Percentiles rank a stretch among this genome's conserved stretches.
Evolutionary conservation across 495 filamentous ascomycete genomes (phyloP).

Genomic region (Penicillium flavigenum): DNA sequence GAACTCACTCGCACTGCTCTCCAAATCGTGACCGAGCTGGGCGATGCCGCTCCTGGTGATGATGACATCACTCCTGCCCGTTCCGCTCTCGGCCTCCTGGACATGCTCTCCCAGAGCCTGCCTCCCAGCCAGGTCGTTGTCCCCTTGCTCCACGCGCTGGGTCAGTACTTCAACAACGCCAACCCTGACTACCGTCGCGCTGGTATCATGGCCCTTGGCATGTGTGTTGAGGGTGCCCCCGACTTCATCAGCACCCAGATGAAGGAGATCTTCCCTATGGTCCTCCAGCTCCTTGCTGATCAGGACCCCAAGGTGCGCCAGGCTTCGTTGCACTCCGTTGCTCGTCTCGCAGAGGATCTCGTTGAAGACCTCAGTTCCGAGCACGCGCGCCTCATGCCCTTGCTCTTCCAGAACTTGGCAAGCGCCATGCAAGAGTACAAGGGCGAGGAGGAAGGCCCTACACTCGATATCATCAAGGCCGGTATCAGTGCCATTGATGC

Average conservation of each 20-base stretch:
- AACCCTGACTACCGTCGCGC: slow-evolving; percentile 81
- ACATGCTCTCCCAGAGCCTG: slow-evolving; percentile 80
- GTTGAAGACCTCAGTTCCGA: slow-evolving; percentile 81
- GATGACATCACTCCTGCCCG: slow-evolving; percentile 89
- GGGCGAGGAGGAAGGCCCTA: slow-evolving; percentile 57
- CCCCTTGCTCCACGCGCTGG: slow-evolving; percentile 80
- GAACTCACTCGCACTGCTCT: slow-evolving; percentile 82
- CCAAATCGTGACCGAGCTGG: slow-evolving; percentile 84
- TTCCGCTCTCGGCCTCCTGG: slow-evolving; percentile 82
- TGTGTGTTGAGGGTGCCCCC: slow-evolving; percentile 93
- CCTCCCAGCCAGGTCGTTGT: slow-evolving; percentile 95
- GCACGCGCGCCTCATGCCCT: slow-evolving; percentile 78
- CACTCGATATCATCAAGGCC: slow-evolving; percentile 79
- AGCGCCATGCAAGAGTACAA: slow-evolving; percentile 67
- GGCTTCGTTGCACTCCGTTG: slow-evolving; percentile 80
- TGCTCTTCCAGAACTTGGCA: slow-evolving; percentile 84
- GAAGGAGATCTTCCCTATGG: slow-evolving; percentile 77
- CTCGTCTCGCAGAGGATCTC: slow-evolving; percentile 87
- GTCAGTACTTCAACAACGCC: slow-evolving; percentile 68
- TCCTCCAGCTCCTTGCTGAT: slow-evolving; percentile 83
- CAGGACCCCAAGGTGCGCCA: slow-evolving; percentile 77
- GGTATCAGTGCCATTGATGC: slow-evolving; percentile 90
- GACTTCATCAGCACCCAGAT: slow-evolving; percentile 94
- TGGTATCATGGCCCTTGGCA: slow-evolving; percentile 87
- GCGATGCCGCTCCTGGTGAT: slow-evolving; percentile 65